Percentiles rank a stretch among this genome's conserved stretches.
Conservation (phyloP, 2,329 filamentous ascomycete species). For the Apiospora kogelbergensis region DNA sequence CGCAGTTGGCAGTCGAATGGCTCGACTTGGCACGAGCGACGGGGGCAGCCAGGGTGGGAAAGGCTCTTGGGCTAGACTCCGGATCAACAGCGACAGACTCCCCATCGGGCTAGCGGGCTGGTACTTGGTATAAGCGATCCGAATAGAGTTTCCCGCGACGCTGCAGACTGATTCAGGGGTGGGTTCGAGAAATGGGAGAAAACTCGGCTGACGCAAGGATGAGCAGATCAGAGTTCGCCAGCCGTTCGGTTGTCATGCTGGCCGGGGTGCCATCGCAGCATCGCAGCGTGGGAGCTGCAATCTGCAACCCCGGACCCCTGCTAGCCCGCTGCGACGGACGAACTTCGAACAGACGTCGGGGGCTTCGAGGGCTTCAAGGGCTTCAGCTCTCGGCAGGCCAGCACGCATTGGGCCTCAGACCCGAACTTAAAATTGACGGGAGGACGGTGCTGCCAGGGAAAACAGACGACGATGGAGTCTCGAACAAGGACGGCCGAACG, state of each 20-base stretch:
- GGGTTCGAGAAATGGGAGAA: background rate
- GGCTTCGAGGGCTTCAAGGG: no score
- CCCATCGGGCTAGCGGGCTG: no score
- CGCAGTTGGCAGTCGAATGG: background rate
- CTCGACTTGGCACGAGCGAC: background rate
- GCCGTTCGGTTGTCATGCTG: no score
- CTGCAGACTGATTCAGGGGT: background rate
- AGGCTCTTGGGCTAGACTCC: background rate
- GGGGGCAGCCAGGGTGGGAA: no score
- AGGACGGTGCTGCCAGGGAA: background rate
- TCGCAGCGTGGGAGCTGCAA: no score
- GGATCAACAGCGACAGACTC: background rate
- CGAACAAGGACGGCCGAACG: no score
- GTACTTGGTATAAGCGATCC: no score
- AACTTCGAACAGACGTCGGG: no score
- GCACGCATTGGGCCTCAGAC: background rate
- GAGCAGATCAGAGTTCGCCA: background rate
- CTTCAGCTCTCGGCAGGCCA: background rate
- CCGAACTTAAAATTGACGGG: background rate
- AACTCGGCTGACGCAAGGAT: background rate
- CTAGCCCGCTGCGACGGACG: background rate
- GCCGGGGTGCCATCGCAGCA: background rate
- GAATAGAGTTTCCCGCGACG: background rate
- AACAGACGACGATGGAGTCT: background rate
- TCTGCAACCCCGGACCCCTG: background rate